Percentiles rank a stretch among this genome's conserved stretches.
Evolutionary conservation across 2,329 filamentous ascomycete genomes (phyloP).

Genomic region (Simplicillium sp.): DNA sequence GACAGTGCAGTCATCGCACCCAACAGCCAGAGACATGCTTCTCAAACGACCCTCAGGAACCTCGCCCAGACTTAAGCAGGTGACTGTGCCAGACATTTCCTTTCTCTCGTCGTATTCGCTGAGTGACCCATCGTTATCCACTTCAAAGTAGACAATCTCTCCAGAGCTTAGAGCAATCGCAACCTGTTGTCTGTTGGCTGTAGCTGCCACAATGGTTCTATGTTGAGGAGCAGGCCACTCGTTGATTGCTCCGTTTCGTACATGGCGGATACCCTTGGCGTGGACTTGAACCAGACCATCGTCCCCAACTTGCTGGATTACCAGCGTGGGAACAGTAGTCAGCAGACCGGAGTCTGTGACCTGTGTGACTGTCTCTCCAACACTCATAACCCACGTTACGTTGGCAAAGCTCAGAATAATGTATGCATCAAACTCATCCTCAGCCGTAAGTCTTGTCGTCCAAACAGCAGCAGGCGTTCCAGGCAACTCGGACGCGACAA

Average conservation of each 20-base stretch:
- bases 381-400: slow-evolving; percentile 83
- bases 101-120: slow-evolving; percentile 93
- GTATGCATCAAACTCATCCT: slow-evolving; percentile 84
- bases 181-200: slow-evolving; percentile 88
- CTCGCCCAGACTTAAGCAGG: slow-evolving; percentile 84
- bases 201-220: slow-evolving; percentile 87
- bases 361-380: slow-evolving; percentile 94
- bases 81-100: slow-evolving; percentile 92
- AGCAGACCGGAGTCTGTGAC: slow-evolving; percentile 90
- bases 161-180: slow-evolving; percentile 90
- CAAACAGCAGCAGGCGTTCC: slow-evolving; percentile 87
- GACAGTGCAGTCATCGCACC: slow-evolving; percentile 93
- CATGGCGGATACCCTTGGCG: slow-evolving; percentile 90
- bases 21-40: slow-evolving; percentile 90
- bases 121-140: slow-evolving; percentile 82
- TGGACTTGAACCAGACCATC: slow-evolving; percentile 91
- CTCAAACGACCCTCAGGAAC: slow-evolving; percentile 83
- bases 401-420: slow-evolving; percentile 92
- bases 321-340: slow-evolving; percentile 77
- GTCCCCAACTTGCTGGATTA: slow-evolving; percentile 88
- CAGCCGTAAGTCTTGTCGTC: slow-evolving; percentile 79
- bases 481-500: slow-evolving; percentile 87
- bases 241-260: slow-evolving; percentile 68
- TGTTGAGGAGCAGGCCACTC: slow-evolving; percentile 93
- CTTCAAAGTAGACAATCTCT: slow-evolving; percentile 96